Conservation (phyloP, 179 eudicot species). For the Beta corolliflora region DNA sequence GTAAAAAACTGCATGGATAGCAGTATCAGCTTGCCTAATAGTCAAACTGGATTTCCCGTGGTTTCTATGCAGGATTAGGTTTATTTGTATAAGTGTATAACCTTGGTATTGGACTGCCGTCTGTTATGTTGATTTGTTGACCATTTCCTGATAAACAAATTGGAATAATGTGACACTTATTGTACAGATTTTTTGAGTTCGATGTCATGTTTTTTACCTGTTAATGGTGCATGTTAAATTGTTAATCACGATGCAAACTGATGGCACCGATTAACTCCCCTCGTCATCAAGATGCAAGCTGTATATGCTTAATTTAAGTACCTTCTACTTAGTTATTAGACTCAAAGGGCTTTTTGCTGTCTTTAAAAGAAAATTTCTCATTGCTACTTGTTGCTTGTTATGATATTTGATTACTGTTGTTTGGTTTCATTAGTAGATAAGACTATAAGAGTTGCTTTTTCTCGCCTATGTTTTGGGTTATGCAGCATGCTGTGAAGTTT, state of each 20-base stretch:
- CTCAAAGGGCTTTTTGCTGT: not conserved
- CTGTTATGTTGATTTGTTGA: not conserved
- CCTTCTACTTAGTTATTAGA: not conserved
- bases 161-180: not conserved
- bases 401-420: not conserved
- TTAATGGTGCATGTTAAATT: not conserved
- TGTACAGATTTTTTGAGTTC: not conserved
- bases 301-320: not conserved
- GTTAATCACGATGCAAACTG: not conserved
- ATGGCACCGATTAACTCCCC: not conserved
- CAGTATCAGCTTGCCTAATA: not conserved
- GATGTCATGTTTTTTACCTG: not conserved
- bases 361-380: not conserved
- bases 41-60: not conserved
- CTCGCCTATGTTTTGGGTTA: not conserved
- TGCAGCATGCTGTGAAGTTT: not conserved
- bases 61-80: not conserved
- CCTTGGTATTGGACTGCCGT: not conserved
- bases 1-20: not conserved
- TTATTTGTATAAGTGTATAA: not conserved
- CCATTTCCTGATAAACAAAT: not conserved
- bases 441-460: not conserved
- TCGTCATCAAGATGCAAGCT: not conserved
- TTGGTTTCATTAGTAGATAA: not conserved
- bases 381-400: not conserved